These are phyloP conservation scores for Rhizopus delemar DNA, from an alignment of 371 early-diverging fungal genomes.

Conservation along the genomic window DNA sequence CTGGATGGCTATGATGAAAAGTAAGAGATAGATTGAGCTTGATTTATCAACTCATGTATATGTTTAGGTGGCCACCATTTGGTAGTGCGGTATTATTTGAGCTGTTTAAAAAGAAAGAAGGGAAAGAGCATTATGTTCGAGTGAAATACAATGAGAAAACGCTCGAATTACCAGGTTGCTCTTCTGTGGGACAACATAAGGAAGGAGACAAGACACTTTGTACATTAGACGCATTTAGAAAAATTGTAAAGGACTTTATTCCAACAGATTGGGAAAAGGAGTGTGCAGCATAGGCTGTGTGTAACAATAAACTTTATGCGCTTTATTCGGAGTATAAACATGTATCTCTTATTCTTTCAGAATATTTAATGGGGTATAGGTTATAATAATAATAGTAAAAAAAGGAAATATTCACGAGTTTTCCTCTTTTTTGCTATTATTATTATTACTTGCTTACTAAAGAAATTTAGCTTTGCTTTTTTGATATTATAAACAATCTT, in stretches of 20 bases:
- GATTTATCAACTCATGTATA: slow-evolving; percentile 13
- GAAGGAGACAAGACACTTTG: slow-evolving; percentile 63
- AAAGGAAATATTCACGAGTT: no score
- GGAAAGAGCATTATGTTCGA: slow-evolving; percentile 64
- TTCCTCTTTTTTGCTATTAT: no score
- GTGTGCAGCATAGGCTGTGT: slow-evolving; percentile 30
- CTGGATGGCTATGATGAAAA: slow-evolving; percentile 54
- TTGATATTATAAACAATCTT: no score
- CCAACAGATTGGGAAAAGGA: slow-evolving; percentile 59
- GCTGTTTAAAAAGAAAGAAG: slow-evolving; percentile 52
- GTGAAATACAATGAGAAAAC: slow-evolving; percentile 70
- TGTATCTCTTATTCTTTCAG: no score
- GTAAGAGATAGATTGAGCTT: slow-evolving; percentile 27
- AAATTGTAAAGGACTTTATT: slow-evolving; percentile 56
- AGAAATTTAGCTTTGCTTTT: no score
- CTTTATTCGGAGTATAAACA: no score
- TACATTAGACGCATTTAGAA: slow-evolving; percentile 71
- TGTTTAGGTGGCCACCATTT: slow-evolving; percentile 53
- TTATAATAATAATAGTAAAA: no score
- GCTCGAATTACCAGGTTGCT: slow-evolving; percentile 63
- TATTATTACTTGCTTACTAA: no score
- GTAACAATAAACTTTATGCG: neutral
- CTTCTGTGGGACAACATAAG: slow-evolving; percentile 55
- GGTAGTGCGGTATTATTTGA: slow-evolving; percentile 66
- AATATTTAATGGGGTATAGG: no score